Evolutionary conservation across 495 filamentous ascomycete species (phyloP).

Genomic region (Xanthoparmelia taractica): DNA sequence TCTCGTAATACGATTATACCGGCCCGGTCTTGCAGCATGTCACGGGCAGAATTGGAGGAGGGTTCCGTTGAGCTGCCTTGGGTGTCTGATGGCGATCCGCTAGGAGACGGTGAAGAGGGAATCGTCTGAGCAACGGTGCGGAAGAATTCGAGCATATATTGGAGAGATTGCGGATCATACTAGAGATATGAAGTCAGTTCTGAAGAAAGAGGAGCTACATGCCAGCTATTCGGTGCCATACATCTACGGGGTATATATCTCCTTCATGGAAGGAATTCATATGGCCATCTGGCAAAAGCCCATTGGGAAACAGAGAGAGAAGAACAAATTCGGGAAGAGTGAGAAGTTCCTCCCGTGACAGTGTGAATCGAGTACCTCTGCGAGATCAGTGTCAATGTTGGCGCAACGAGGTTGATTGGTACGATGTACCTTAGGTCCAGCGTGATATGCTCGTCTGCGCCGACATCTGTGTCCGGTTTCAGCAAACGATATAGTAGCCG

Average conservation of each 20-base stretch:
- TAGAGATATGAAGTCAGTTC: conserved; percentile 44
- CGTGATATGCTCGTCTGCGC: conserved; percentile 89
- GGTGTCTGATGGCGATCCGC: conserved; percentile 46
- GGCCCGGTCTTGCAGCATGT: conserved; percentile 79
- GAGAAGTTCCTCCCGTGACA: conserved; percentile 89
- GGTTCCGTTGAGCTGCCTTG: conserved; percentile 58
- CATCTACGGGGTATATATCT: conserved; percentile 94
- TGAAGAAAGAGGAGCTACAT: conserved; percentile 26
- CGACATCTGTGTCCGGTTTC: conserved; percentile 52
- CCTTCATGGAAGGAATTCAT: conserved; percentile 88
- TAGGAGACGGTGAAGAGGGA: conserved; percentile 56
- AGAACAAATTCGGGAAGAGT: conserved; percentile 96
- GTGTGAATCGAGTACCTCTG: conserved; percentile 85
- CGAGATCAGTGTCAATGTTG: conserved; percentile 27
- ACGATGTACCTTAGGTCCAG: conserved; percentile 76
- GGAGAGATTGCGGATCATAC: conserved; percentile 93
- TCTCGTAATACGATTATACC: conserved; percentile 96
- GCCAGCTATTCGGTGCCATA: conserved; percentile 45
- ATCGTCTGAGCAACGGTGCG: conserved; percentile 91
- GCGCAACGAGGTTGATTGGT: conserved; percentile 4
- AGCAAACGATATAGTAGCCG: not conserved
- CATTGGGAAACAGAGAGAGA: conserved; percentile 97
- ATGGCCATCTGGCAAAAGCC: conserved; percentile 92
- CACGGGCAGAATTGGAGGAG: conserved; percentile 59
- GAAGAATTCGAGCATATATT: conserved; percentile 99